These are phyloP conservation scores for Rhododendron simsii DNA, from an alignment of 148 eudicot species.

Conservation along the genomic window DNA sequence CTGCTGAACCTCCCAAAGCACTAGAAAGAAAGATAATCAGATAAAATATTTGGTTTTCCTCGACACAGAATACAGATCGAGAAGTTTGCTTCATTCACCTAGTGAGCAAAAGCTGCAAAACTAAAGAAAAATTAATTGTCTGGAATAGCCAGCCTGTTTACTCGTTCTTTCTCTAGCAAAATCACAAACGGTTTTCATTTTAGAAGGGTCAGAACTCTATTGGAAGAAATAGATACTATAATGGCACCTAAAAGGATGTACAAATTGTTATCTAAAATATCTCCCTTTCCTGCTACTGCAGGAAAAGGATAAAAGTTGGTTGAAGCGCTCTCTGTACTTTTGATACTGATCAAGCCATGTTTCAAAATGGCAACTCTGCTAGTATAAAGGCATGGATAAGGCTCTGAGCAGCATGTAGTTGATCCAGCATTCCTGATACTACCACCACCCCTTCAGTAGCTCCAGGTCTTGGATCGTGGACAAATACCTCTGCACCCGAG, in stretches of 20 bases:
- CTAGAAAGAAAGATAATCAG: not conserved
- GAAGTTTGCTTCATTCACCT: not conserved
- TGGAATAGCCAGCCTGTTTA: not conserved
- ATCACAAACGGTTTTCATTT: not conserved
- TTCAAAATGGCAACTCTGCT: constrained; percentile 39
- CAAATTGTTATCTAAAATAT: not conserved
- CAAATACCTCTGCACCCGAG: constrained; percentile 48
- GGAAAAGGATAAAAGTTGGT: not conserved
- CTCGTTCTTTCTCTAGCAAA: not conserved
- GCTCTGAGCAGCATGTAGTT: constrained; percentile 44
- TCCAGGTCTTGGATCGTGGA: constrained; percentile 43
- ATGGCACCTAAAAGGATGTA: not conserved
- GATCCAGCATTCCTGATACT: constrained; percentile 41
- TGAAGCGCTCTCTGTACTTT: not conserved
- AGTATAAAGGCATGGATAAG: constrained; percentile 56
- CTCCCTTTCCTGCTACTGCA: not conserved
- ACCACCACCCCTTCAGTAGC: constrained; percentile 33
- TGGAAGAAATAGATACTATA: not conserved
- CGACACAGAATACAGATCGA: not conserved
- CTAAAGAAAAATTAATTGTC: not conserved
- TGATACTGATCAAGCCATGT: not conserved
- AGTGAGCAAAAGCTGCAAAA: not conserved
- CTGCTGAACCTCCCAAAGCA: not conserved
- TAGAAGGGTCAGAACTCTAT: not conserved
- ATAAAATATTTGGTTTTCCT: not conserved